Base-by-base conservation (phyloP, 495 filamentous ascomycete species). In the Terfezia claveryi region DNA sequence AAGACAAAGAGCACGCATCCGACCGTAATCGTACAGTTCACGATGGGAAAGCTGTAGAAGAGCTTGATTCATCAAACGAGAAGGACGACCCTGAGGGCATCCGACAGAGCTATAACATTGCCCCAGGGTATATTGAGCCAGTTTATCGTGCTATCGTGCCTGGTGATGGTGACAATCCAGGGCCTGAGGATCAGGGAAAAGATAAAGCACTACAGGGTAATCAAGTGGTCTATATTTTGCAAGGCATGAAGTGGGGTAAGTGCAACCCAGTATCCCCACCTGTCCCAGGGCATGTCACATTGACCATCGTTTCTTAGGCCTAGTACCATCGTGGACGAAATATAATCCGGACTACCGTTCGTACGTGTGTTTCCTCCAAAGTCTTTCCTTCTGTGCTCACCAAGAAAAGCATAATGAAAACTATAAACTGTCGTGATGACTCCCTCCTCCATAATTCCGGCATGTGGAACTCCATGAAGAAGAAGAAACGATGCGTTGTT, bases 341-440 rank as follows among this genome's bases (percentile, higher is more conserved):
- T 36, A 38, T 23, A 32, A 5, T 32, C 17, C 57, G 54, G 37
- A 85, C 0, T 78, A 83, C 66, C 92, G 88, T 58, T 72, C 74
- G 23, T 77, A 82, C 2, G 69, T 83, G 64, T 72, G 89, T 73
- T 83, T 81, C 7, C 7, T 32, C 27, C 27, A 32, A 20, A 32
- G 27, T 32, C 27, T 32, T 32, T 7, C 27, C 27, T 32, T 7
- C 2, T 32, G 1, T 32, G 4, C 27, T 32, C 27, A 32, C 27
- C 4, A 32, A 32, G 4, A 5, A 4, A 27, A 32, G 27, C 27
- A 32, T 32, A 32, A 32, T 32, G 27, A 32, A 32, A 61, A 92
- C 86, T 0, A 98, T 96, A 65, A 98, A 98, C 66, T 94, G 87
- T 66, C 81, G 91, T 23, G 87, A 88, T 63, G 91, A 95, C 67